Base-by-base conservation (phyloP, 768 basidiomycete genomes). In the Fistulinella prunicolor region DNA sequence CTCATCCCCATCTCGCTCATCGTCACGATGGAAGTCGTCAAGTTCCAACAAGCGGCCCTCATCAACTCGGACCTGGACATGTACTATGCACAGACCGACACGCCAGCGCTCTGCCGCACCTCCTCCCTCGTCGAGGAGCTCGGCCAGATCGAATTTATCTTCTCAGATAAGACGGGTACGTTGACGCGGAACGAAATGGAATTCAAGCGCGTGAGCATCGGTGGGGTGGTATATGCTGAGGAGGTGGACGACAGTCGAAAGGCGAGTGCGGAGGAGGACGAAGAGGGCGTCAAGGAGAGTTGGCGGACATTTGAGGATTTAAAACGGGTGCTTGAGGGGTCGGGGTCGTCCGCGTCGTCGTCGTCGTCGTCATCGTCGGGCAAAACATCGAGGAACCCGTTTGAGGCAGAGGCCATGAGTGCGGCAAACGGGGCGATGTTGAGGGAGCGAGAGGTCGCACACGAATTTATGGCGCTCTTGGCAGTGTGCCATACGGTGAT, bases 11-110 rank as follows among this genome's bases (percentile, higher is more conserved):
- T 99, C 61, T 98, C 95, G 47, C 84, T 99, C 57, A 95, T 98
- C 59, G 96, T 99, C 58, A 98, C 96, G 4, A 98, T 98, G 88
- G 96, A 99, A 73, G 89, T 98, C 28, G 96, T 99, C 72, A 97
- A 97, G 67, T 98, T 87, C 62, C 94, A 96, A 66, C 96, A 98
- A 71, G 94, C 96, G 1, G 87, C 90, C 29, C 79, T 97, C 44
- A 99, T 99, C 76, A 99, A 98, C 67, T 93, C 82, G 21, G 96
- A 95, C 68, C 81, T 95, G 42, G 96, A 99, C 71, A 98, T 99
- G 95, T 99, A 99, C 70, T 87, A 98, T 66, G 82, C 86, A 10
- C 83, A 74, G 49, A 96, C 95, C 0, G 96, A 99, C 64, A 98
- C 95, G 0, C 94, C 96, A 0, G 96, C 96, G 0, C 76, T 98